Evolutionary conservation across 2,329 filamentous ascomycete genomes (phyloP).

Genomic region (Ceratocystis alfenasii): DNA sequence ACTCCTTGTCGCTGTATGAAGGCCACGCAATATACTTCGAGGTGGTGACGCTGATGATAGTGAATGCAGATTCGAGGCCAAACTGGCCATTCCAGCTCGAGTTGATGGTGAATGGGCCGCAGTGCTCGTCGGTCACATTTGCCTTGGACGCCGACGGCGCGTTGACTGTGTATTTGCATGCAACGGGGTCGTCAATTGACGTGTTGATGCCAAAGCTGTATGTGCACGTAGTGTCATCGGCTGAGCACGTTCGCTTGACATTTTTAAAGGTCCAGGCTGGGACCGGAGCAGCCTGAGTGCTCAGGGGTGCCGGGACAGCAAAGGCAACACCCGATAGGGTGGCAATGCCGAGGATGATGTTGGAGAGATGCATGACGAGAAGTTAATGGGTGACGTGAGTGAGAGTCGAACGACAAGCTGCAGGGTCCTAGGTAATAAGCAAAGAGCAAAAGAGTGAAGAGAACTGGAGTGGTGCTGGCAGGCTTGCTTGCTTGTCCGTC

Average conservation of each 20-base stretch:
- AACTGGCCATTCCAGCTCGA: conserved; percentile 47
- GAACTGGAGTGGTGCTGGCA: not conserved
- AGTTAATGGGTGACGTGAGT: not conserved
- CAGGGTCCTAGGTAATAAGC: not conserved
- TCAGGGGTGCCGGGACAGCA: not conserved
- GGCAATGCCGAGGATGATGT: not conserved
- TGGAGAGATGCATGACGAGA: not conserved
- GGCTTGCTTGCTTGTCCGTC: not conserved
- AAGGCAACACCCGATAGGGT: not conserved
- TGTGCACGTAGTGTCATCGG: conserved; percentile 32
- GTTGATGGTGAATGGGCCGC: conserved; percentile 41
- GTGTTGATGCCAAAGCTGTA: conserved; percentile 37
- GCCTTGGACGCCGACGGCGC: conserved; percentile 30
- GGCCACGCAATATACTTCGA: conserved; percentile 40
- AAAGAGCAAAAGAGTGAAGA: not conserved
- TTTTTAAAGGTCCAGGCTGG: conserved; percentile 35
- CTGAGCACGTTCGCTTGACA: conserved; percentile 33
- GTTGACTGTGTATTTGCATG: conserved; percentile 33
- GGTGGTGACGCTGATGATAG: conserved; percentile 40
- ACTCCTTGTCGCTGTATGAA: conserved; percentile 42
- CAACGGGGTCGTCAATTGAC: conserved; percentile 27
- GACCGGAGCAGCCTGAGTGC: conserved; percentile 24
- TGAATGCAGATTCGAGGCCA: conserved; percentile 41
- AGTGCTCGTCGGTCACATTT: conserved; percentile 29
- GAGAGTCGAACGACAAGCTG: not conserved